A percentile compares a stretch with the other conserved stretches of the same genome.
phyloP scores from a whole-genome alignment of 1,284 basidiomycete species.

The Moesziomyces sp. region DNA sequence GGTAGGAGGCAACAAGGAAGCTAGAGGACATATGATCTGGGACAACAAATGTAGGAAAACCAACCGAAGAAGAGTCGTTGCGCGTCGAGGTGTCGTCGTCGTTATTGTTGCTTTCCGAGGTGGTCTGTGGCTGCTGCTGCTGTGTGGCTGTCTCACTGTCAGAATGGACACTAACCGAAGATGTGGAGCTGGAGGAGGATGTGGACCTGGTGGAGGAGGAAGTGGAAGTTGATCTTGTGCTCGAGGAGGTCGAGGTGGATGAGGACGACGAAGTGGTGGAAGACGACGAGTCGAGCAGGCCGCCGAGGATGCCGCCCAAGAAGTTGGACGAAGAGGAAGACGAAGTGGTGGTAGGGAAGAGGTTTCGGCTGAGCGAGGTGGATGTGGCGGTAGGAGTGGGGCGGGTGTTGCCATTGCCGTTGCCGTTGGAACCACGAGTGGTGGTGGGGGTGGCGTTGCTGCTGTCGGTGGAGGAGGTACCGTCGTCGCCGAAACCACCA shows the following conservation, averaged over 20 bases:
- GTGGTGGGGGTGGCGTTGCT: conserved; percentile 11
- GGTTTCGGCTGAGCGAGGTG: conserved; percentile 16
- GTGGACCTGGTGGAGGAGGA: conserved; percentile 20
- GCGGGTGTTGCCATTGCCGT: conserved; percentile 6
- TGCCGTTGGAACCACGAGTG: conserved; percentile 14
- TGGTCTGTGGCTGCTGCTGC: neutral
- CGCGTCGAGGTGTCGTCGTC: neutral
- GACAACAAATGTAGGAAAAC: conserved; percentile 20
- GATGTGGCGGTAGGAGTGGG: conserved; percentile 16
- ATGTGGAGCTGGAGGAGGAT: conserved; percentile 19
- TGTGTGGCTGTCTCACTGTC: conserved; percentile 12
- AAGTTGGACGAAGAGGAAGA: conserved; percentile 9
- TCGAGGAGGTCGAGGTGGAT: conserved; percentile 20
- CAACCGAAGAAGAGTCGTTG: conserved; percentile 25
- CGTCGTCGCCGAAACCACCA: conserved; percentile 5
- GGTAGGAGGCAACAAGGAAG: conserved; percentile 23
- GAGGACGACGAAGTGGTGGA: conserved; percentile 13
- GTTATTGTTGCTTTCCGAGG: neutral
- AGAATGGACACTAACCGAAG: conserved; percentile 36
- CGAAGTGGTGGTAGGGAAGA: conserved; percentile 15
- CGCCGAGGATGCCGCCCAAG: conserved; percentile 1
- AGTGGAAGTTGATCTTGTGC: conserved; percentile 22
- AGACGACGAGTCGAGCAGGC: conserved; percentile 2
- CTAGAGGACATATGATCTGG: conserved; percentile 13
- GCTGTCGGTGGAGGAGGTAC: neutral